Percentiles rank a stretch among this genome's conserved stretches.
Evolutionary conservation across 2,329 filamentous ascomycete genomes (phyloP).

Genomic region (Thielaviopsis punctulata): DNA sequence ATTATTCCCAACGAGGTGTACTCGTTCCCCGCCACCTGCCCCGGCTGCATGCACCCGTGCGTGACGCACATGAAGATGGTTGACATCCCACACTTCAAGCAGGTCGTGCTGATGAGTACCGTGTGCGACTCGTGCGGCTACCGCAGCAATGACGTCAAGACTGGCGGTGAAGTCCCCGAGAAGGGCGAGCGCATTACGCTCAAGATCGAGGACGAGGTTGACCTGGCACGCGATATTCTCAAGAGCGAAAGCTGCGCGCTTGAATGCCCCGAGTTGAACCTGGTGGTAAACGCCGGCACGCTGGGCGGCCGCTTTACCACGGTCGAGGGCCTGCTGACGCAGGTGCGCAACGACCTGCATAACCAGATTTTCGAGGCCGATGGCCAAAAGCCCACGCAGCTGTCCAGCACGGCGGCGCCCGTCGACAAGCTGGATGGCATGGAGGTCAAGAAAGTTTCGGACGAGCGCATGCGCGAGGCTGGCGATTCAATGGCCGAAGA

Average conservation of each 20-base stretch:
- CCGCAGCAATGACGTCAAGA: conserved; percentile 93
- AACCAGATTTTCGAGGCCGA: conserved; percentile 70
- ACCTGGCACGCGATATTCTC: conserved; percentile 81
- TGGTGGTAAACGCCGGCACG: conserved; percentile 82
- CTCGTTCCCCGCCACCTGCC: conserved; percentile 78
- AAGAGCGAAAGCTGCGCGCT: conserved; percentile 89
- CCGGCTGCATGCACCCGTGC: conserved; percentile 73
- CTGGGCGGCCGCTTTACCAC: conserved; percentile 94
- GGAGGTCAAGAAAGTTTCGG: conserved; percentile 29
- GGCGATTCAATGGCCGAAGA: conserved; percentile 59
- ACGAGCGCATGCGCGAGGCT: conserved; percentile 33
- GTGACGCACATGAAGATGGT: conserved; percentile 98
- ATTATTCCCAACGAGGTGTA: conserved; percentile 87
- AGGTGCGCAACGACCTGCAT: conserved; percentile 79
- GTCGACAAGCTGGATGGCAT: neutral
- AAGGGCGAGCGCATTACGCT: conserved; percentile 73
- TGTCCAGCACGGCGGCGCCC: conserved; percentile 1
- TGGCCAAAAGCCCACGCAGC: conserved; percentile 6
- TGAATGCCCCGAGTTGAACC: conserved; percentile 69
- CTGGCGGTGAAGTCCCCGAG: conserved; percentile 77
- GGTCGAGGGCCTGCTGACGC: conserved; percentile 79
- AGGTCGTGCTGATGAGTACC: conserved; percentile 90
- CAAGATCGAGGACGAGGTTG: conserved; percentile 47
- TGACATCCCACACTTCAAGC: conserved; percentile 93
- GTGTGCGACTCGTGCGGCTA: conserved; percentile 86